These are phyloP conservation scores for Trametes versicolor DNA, from an alignment of 1,284 basidiomycete genomes.

Conservation along the genomic window DNA sequence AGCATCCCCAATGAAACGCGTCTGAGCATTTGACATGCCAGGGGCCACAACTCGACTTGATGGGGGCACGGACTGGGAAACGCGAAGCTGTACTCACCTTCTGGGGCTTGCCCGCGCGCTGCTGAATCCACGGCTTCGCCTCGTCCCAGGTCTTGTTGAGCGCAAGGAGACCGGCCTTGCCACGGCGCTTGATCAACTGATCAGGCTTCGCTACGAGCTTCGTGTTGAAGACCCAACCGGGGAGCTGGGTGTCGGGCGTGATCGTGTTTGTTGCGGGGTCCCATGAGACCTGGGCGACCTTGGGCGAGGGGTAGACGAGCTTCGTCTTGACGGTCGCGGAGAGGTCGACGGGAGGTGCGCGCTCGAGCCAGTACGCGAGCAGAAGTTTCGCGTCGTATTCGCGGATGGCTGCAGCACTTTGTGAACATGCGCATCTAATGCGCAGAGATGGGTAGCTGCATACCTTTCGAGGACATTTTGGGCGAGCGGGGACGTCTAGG, in stretches of 20 bases:
- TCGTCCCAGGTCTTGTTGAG: conserved; percentile 95
- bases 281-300: conserved; percentile 89
- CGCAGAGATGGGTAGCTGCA: conserved; percentile 19
- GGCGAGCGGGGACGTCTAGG: conserved; percentile 13
- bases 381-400: conserved; percentile 97
- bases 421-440: conserved; percentile 7
- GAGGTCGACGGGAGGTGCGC: conserved; percentile 73
- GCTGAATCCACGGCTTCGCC: conserved; percentile 88
- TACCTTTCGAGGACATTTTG: conserved; percentile 50
- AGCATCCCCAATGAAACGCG: conserved; percentile 20
- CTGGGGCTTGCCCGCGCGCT: conserved; percentile 93
- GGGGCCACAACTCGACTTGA: neutral
- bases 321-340: conserved; percentile 63
- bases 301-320: conserved; percentile 73
- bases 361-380: conserved; percentile 92
- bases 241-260: conserved; percentile 81
- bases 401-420: conserved; percentile 74
- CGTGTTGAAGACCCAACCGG: conserved; percentile 86
- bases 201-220: conserved; percentile 96
- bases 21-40: neutral
- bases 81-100: conserved; percentile 61
- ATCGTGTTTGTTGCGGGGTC: conserved; percentile 85
- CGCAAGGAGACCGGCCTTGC: conserved; percentile 95
- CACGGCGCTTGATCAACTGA: conserved; percentile 99
- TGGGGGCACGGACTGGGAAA: conserved; percentile 11